Conservation (phyloP, 208 protist genomes). For the Acanthamoeba sp. region DNA sequence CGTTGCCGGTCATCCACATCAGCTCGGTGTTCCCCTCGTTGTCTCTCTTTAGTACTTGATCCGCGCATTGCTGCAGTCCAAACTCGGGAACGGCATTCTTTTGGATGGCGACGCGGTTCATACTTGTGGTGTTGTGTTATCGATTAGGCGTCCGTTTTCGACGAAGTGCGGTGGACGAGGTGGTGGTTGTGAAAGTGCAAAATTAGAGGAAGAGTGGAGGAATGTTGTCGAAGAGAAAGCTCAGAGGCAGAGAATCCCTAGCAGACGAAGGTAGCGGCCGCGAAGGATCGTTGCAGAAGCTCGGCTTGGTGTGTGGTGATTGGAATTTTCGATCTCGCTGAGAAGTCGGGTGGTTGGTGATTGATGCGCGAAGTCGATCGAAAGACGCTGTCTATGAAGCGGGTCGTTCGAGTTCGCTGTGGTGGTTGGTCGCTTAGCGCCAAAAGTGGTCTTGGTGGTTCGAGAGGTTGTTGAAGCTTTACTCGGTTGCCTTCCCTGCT, state of each 20-base stretch:
- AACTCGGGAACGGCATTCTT: constrained; percentile 36
- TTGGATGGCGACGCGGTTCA: constrained; percentile 1
- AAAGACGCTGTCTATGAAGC: no score
- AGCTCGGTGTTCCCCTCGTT: constrained; percentile 37
- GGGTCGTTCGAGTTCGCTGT: neutral
- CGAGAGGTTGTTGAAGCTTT: neutral
- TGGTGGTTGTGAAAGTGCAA: neutral
- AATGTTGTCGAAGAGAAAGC: neutral
- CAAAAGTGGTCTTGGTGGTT: neutral
- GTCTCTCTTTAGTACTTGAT: constrained; percentile 2
- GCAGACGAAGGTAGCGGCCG: constrained; percentile 8
- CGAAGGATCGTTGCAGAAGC: constrained; percentile 43
- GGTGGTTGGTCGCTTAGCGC: neutral
- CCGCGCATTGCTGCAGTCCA: neutral
- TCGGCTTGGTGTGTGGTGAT: constrained; percentile 33
- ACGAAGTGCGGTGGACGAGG: neutral
- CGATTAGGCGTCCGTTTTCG: constrained; percentile 6
- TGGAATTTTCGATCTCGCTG: neutral
- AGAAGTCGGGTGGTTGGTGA: neutral
- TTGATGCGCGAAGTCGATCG: neutral
- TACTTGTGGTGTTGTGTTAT: neutral
- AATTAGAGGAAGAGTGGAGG: neutral
- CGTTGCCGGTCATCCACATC: constrained; percentile 35
- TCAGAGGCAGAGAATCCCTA: neutral
- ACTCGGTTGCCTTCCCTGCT: neutral